These are phyloP conservation scores for Alisma plantagoaquatica DNA, from an alignment of 106 monocot species.

Conservation along the genomic window DNA sequence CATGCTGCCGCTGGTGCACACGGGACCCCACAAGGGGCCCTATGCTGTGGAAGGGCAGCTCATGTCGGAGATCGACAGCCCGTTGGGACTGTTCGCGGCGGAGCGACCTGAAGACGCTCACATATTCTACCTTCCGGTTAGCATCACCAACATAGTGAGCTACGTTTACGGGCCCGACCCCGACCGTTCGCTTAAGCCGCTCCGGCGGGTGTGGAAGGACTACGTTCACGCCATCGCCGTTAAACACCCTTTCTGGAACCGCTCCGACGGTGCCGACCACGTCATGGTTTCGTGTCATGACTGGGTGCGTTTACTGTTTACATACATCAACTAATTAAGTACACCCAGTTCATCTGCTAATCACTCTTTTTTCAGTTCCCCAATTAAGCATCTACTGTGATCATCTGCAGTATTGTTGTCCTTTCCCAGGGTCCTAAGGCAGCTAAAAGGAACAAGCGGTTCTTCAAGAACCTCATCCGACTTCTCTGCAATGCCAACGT, in stretches of 20 bases:
- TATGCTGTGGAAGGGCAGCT: conserved; percentile 64
- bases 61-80: conserved; percentile 44
- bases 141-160: conserved; percentile 48
- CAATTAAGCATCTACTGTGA: too few species aligned
- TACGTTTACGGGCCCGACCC: conserved; percentile 33
- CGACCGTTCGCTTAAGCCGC: conserved; percentile 17
- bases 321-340: too few species aligned
- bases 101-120: conserved; percentile 39
- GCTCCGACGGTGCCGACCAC: conserved; percentile 60
- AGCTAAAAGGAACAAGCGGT: conserved; percentile 12
- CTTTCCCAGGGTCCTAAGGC: conserved; percentile 18
- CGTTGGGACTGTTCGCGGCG: conserved; percentile 21
- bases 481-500: conserved; percentile 85
- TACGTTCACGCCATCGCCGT: conserved; percentile 27
- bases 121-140: conserved; percentile 65
- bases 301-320: conserved; percentile 5
- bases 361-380: not conserved
- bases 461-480: conserved; percentile 48
- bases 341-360: too few species aligned
- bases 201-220: conserved; percentile 27
- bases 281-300: conserved; percentile 82
- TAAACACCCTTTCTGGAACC: conserved; percentile 54
- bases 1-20: conserved; percentile 59
- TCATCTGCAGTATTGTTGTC: too few species aligned
- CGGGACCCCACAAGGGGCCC: conserved; percentile 31